Evolutionary conservation across 1,139 yeast genomes (phyloP).

Genomic region (Pichia sp.): DNA sequence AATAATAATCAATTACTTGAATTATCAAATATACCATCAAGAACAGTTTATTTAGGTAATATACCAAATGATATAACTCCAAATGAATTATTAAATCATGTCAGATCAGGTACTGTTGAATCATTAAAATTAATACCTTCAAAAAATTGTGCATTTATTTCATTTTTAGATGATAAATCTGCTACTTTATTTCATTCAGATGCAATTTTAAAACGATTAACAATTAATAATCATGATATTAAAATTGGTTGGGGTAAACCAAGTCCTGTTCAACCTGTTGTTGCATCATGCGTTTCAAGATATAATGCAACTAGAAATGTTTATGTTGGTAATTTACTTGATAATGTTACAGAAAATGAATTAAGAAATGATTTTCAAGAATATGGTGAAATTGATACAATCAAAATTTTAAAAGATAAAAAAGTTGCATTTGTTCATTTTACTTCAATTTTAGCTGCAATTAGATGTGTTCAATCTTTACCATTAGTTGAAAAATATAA

Average conservation of each 20-base stretch:
- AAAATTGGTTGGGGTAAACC: constrained; percentile 62
- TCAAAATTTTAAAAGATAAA: constrained; percentile 51
- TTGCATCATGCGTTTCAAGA: constrained; percentile 50
- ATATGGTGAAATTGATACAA: constrained; percentile 52
- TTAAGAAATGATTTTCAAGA: constrained; percentile 43
- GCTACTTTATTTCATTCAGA: constrained; percentile 58
- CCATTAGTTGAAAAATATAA: constrained; percentile 50
- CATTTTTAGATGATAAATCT: constrained; percentile 56
- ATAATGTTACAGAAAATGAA: constrained; percentile 43
- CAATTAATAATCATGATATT: constrained; percentile 51
- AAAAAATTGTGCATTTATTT: constrained; percentile 56
- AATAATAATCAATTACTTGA: not conserved
- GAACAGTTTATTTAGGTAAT: constrained; percentile 89
- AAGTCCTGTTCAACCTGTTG: constrained; percentile 48
- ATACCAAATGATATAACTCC: constrained; percentile 78
- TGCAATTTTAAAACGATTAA: constrained; percentile 51
- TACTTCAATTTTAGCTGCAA: constrained; percentile 51
- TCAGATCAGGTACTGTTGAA: constrained; percentile 87
- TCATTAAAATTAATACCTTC: constrained; percentile 52
- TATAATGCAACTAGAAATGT: constrained; percentile 63
- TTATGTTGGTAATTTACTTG: constrained; percentile 49
- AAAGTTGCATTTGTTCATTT: constrained; percentile 59
- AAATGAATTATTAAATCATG: constrained; percentile 80
- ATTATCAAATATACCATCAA: constrained; percentile 39
- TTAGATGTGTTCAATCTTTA: constrained; percentile 52